Evolutionary conservation across 2,329 filamentous ascomycete genomes (phyloP).

Genomic region (Paraconiothyrium brasiliense): DNA sequence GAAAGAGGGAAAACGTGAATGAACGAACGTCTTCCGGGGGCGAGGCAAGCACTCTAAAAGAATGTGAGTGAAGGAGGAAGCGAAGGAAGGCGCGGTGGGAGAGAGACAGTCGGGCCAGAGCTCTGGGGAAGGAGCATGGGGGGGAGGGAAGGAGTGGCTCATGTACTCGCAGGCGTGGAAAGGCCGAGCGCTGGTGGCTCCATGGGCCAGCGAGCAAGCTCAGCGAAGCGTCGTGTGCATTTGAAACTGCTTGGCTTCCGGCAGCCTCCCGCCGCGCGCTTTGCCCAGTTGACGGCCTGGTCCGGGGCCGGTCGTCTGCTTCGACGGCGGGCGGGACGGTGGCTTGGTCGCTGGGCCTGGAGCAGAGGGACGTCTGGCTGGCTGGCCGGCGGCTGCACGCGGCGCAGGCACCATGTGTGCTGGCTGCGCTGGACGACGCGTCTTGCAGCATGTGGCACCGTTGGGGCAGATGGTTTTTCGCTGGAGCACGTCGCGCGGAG

Average conservation of each 20-base stretch:
- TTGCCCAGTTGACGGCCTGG: slow-evolving; percentile 34
- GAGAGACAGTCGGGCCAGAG: slow-evolving; percentile 17
- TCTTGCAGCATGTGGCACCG: not conserved
- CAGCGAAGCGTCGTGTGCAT: slow-evolving; percentile 40
- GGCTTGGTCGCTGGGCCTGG: too few relatives aligned
- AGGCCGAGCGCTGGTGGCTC: not conserved
- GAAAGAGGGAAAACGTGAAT: slow-evolving; percentile 17
- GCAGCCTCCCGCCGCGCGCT: slow-evolving; percentile 37
- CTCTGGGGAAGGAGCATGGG: slow-evolving; percentile 20
- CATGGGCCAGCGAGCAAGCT: slow-evolving; percentile 33
- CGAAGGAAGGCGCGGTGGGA: slow-evolving; percentile 23
- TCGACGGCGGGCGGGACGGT: slow-evolving; percentile 17
- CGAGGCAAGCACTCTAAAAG: slow-evolving; percentile 41
- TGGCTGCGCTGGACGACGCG: not conserved
- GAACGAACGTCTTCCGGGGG: slow-evolving; percentile 12
- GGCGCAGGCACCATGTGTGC: too few relatives aligned
- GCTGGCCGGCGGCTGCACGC: not conserved
- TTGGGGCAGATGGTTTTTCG: not conserved
- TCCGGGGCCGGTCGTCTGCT: slow-evolving; percentile 36
- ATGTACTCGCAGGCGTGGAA: slow-evolving; percentile 27
- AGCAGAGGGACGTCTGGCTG: too few relatives aligned
- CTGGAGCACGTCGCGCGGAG: not conserved
- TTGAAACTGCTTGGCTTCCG: slow-evolving; percentile 49
- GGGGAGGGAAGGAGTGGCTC: slow-evolving; percentile 25
- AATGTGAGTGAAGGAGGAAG: slow-evolving; percentile 34